A percentile compares a stretch with the other conserved stretches of the same genome.
These are phyloP conservation scores for Abelmoschus esculentus DNA, from an alignment of 345 rosid species.

Conservation along the genomic window DNA sequence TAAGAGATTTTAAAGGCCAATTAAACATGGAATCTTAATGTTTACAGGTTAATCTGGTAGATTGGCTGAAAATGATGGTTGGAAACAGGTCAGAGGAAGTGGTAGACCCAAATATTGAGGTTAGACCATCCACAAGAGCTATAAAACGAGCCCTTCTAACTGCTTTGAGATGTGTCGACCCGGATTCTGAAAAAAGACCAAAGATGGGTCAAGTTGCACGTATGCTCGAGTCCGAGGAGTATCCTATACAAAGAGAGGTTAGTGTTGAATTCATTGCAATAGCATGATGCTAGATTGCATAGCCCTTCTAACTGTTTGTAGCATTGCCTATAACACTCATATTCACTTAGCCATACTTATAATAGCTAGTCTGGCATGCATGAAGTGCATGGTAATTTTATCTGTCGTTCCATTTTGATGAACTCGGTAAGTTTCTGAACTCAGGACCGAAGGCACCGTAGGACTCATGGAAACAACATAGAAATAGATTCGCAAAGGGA, in stretches of 20 bases:
- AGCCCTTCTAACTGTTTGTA: no score
- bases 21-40: neutral
- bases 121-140: constrained; percentile 79
- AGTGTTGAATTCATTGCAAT: constrained; percentile 8
- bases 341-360: neutral
- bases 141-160: constrained; percentile 83
- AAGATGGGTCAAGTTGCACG: constrained; percentile 98
- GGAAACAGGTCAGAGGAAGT: constrained; percentile 92
- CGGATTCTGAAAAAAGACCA: constrained; percentile 83
- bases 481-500: constrained; percentile 62
- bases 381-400: neutral
- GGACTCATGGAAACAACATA: constrained; percentile 57
- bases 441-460: constrained; percentile 76
- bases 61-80: constrained; percentile 99
- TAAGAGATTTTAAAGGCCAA: neutral
- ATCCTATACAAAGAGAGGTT: constrained; percentile 96
- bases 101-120: constrained; percentile 79
- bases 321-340: neutral
- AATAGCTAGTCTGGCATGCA: neutral
- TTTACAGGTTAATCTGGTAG: constrained; percentile 83
- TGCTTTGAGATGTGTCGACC: constrained; percentile 95
- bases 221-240: constrained; percentile 95
- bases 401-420: neutral
- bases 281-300: neutral
- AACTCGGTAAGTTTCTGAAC: constrained; percentile 2